Evolutionary conservation across 23 red algal species (phyloP).

Genomic region (Gracilariopsis chorda): DNA sequence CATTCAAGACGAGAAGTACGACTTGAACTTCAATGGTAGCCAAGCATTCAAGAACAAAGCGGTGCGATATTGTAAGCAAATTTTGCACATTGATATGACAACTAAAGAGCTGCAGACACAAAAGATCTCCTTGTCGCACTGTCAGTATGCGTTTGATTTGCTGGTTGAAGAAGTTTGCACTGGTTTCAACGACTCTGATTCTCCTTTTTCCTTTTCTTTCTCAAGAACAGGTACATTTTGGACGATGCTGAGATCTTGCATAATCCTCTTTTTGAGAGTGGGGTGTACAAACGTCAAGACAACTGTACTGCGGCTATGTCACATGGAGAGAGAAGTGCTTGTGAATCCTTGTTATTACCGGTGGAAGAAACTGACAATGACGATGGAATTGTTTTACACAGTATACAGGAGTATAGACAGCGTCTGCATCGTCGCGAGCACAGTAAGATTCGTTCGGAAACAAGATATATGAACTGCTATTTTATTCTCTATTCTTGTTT

Average conservation of each 20-base stretch:
- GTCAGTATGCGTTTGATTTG: background rate
- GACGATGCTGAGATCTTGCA: background rate
- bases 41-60: background rate
- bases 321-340: background rate
- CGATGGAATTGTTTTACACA: no score
- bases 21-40: background rate
- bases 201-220: background rate
- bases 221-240: background rate
- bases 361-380: background rate
- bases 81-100: background rate
- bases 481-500: no score
- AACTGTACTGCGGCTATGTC: background rate
- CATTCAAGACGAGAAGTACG: background rate
- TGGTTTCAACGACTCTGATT: background rate
- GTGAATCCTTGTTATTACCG: background rate
- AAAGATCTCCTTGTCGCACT: background rate
- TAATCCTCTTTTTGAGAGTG: background rate
- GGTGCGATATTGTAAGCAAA: background rate
- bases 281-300: background rate
- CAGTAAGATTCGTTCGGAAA: no score
- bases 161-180: background rate
- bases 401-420: no score
- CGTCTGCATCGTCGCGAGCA: no score
- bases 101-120: background rate
- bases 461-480: no score